A percentile compares a stretch with the other conserved stretches of the same genome.
Evolutionary conservation across 257 asterid genomes (phyloP).

Genomic region (Schizonepeta tenuifolia): DNA sequence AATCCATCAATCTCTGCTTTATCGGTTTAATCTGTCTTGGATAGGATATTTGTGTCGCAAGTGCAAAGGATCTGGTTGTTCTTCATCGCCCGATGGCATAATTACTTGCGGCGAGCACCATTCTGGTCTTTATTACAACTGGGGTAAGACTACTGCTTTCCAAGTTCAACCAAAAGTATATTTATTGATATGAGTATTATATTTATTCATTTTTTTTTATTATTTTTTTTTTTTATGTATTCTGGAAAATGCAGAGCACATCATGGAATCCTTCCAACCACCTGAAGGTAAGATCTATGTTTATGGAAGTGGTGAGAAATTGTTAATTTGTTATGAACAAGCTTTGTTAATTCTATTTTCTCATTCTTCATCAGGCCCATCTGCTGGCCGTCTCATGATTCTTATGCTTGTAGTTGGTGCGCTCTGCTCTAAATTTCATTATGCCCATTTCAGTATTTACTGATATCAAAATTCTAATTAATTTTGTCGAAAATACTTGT

Average conservation of each 20-base stretch:
- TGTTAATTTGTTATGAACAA: no score
- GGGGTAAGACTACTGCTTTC: not conserved
- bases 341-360: not conserved
- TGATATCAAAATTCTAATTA: not conserved
- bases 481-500: not conserved
- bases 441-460: no score
- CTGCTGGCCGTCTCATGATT: not conserved
- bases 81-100: not conserved
- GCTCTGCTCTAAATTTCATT: not conserved
- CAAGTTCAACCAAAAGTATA: not conserved
- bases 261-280: not conserved
- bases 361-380: conserved; percentile 1
- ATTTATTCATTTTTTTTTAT: not conserved
- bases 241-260: not conserved
- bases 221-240: no score
- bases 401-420: not conserved
- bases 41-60: conserved; percentile 16
- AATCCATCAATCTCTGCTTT: conserved; percentile 42
- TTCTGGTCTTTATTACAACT: not conserved
- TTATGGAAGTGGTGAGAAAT: no score
- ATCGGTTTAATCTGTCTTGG: conserved; percentile 56
- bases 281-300: not conserved
- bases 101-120: not conserved
- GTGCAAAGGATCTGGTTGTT: not conserved
- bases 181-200: no score